A percentile compares a stretch with the other conserved stretches of the same genome.
Evolutionary conservation across 495 filamentous ascomycete species (phyloP).

Genomic region (Usnea hakonensis): DNA sequence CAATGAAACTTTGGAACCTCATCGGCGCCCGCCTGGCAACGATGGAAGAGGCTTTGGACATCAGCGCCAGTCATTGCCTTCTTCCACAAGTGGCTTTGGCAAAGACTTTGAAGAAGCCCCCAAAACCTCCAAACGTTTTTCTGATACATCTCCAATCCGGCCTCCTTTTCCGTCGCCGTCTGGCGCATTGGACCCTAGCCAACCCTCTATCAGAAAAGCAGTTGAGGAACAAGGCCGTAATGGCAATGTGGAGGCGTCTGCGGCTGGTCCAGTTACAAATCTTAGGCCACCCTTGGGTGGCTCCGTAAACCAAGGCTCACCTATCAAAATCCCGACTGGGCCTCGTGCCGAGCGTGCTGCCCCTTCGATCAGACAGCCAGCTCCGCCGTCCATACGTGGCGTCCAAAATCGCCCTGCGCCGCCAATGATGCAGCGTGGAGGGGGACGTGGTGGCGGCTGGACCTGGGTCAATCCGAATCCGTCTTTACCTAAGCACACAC

Average conservation of each 20-base stretch:
- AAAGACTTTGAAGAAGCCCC: slow-evolving; percentile 13
- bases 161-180: slow-evolving; percentile 3
- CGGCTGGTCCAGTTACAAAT: neutral
- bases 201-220: slow-evolving; percentile 21
- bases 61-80: slow-evolving; percentile 1
- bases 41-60: slow-evolving; percentile 3
- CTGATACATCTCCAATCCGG: slow-evolving; percentile 9
- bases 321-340: slow-evolving; percentile 25
- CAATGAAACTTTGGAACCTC: slow-evolving; percentile 4
- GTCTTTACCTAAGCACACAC: slow-evolving; percentile 11
- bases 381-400: slow-evolving; percentile 15
- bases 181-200: slow-evolving; percentile 2
- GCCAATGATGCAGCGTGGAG: slow-evolving; percentile 12
- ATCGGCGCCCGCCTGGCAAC: neutral
- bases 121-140: slow-evolving; percentile 16
- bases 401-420: slow-evolving; percentile 15
- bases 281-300: slow-evolving; percentile 12
- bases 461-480: slow-evolving; percentile 17
- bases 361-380: slow-evolving; percentile 21
- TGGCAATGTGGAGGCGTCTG: slow-evolving; percentile 15
- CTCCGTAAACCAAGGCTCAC: slow-evolving; percentile 15
- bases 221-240: slow-evolving; percentile 22
- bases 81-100: neutral
- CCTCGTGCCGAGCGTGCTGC: slow-evolving; percentile 23
- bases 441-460: slow-evolving; percentile 15